Base-by-base conservation (phyloP, 345 rosid species). In the Eucalyptus marginata region DNA sequence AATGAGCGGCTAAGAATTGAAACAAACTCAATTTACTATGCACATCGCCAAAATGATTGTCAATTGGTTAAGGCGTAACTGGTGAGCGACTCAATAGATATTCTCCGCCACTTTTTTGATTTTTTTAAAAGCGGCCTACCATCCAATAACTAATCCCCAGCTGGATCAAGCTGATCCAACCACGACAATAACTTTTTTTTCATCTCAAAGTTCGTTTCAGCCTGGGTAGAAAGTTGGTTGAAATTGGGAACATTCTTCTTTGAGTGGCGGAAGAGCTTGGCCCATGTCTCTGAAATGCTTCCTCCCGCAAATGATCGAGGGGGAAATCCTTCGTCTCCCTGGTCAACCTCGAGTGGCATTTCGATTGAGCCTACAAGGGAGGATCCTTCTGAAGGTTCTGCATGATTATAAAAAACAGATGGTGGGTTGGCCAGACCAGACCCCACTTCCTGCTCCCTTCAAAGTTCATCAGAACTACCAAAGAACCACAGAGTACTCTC, bases 51-150 rank as follows among this genome's bases (percentile, higher is more conserved):
- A 16, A 8, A 1, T 16, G 43, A 66, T 29, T 31, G 2, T 7
- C 17, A 8, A 66, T 36, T 29, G 79, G 1, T 31, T 66, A 31
- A 66, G 24, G 18, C 2, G 1, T 36, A 66, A n/a, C n/a, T n/a
- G n/a, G n/a, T n/a, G n/a, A n/a, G n/a, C n/a, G n/a, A n/a, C n/a
- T n/a, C n/a, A n/a, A n/a, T n/a, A n/a, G n/a, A n/a, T n/a, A n/a
- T n/a, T n/a, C 13, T 22, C 27, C 0, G 0, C 27, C 29, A 0
- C 62, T 56, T 56, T 15, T 50, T n/a, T n/a, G n/a, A 50, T 51
- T 16, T 7, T 51, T 56, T 56, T 9, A 22, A 56, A 56, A 56
- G 62, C 5, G n/a, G n/a, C n/a, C n/a, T 4, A 54, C 11, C 27
- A 56, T 56, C 13, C 13, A 56, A 56, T 56, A 56, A 56, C 27